phyloP scores from a whole-genome alignment of 768 basidiomycete species.

The Russula sp. region DNA sequence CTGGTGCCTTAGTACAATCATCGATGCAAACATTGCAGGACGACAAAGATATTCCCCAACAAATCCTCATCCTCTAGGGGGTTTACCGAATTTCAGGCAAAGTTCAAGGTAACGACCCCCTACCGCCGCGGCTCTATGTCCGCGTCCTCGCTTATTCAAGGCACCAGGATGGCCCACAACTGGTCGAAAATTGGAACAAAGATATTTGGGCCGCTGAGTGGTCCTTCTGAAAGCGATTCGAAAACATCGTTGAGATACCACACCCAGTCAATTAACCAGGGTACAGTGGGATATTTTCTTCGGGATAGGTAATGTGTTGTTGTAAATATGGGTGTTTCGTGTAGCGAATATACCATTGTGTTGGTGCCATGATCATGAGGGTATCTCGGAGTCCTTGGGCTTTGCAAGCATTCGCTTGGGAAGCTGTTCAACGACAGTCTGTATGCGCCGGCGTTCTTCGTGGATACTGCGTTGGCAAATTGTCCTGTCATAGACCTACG shows the following conservation, averaged over 20 bases:
- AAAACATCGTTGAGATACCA: not conserved
- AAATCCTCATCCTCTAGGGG: constrained; percentile 67
- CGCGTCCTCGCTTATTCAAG: not conserved
- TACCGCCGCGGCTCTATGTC: constrained; percentile 7
- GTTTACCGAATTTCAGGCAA: constrained; percentile 63
- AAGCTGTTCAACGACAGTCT: constrained; percentile 54
- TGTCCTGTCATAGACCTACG: constrained; percentile 38
- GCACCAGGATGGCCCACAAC: constrained; percentile 53
- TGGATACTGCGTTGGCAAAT: constrained; percentile 53
- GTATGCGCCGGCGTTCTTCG: constrained; percentile 49
- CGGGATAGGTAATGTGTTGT: not conserved
- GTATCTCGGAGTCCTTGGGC: constrained; percentile 30
- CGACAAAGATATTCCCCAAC: constrained; percentile 42
- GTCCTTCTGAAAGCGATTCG: constrained; percentile 14
- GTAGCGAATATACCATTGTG: constrained; percentile 17
- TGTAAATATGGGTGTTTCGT: constrained; percentile 7
- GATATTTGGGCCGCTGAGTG: constrained; percentile 52
- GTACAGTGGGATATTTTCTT: not conserved
- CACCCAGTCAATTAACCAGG: not conserved
- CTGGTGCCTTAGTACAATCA: constrained; percentile 42
- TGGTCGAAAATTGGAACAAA: constrained; percentile 75
- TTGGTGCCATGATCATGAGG: not conserved
- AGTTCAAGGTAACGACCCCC: constrained; percentile 49
- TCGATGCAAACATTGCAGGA: constrained; percentile 50
- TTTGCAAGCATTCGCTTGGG: constrained; percentile 47